Conservation (phyloP, 2,329 filamentous ascomycete genomes). For the Fusarium vanettenii region DNA sequence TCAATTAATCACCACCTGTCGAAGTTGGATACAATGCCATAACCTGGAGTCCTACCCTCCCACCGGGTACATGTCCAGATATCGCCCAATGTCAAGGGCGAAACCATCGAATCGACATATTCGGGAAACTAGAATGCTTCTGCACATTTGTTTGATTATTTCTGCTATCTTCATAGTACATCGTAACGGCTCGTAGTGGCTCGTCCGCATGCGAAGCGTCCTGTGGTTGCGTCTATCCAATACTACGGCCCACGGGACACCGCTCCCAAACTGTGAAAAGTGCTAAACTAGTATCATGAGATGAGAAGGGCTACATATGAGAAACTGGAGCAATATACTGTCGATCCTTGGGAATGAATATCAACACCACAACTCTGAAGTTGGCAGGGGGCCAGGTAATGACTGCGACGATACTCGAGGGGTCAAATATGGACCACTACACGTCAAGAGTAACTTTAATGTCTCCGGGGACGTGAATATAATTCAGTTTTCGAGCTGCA, state of each 20-base stretch:
- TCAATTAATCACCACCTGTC: too few species aligned
- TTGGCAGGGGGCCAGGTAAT: neutral
- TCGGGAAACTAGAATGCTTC: neutral
- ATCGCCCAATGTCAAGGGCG: neutral
- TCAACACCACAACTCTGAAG: neutral
- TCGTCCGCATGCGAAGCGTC: neutral
- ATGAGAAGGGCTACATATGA: too few species aligned
- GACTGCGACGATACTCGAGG: neutral
- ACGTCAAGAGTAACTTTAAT: neutral
- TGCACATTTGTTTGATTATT: neutral
- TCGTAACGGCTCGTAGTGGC: neutral
- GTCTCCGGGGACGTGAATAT: neutral
- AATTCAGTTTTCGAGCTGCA: neutral
- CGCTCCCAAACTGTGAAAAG: neutral
- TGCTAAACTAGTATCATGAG: neutral
- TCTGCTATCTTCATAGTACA: rapidly evolving
- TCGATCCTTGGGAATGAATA: neutral
- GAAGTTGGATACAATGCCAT: neutral
- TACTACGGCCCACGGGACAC: too few species aligned
- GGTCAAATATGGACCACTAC: neutral
- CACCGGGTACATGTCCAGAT: neutral
- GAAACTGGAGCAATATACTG: neutral
- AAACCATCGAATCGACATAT: neutral
- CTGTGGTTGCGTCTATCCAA: neutral
- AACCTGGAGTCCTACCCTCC: neutral